Evolutionary conservation across 1,284 basidiomycete genomes (phyloP), one percentile per base, ranked within the genome.

Genomic region (Inonotus hispidus): DNA sequence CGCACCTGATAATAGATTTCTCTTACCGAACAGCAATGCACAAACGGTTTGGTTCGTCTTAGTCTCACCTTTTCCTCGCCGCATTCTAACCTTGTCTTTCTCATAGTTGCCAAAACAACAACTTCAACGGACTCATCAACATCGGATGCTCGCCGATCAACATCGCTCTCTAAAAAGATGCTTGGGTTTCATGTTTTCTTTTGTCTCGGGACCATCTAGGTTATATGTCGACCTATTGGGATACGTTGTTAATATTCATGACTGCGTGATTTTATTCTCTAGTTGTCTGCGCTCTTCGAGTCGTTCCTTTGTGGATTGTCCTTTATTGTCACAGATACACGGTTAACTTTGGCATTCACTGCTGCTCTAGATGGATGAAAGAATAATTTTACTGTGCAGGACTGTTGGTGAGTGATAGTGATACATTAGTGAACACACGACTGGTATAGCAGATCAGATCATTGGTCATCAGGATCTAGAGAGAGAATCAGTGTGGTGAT

Each of bases 91-190:
- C 29, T 19, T 55, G 4, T 19, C 29, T 43, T 16, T 38, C n/a
- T n/a, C n/a, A 14, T 37, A 63, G 65, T 56, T 65, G 65, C 59
- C 57, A 59, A 49, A 64, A 66, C 52, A 64, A 64, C 60, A 43
- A 55, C 13, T 66, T 62, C 62, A 65, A 63, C 46, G 66, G 66
- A 7, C 41, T 66, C 35, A 53, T 66, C 29, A 63, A 63, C 39
- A 64, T 65, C 59, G 66, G 62, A 32, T 66, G 66, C 56, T 47
- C 60, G 25, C 60, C 64, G 23, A 64, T 65, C 37, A 65, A 60
- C 54, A 23, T 64, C 38, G 54, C 6, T 32, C 55, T 61, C 16
- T 61, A 37, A 53, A n/a, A n/a, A n/a, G n/a, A n/a, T n/a, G n/a
- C n/a, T n/a, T n/a, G n/a, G n/a, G n/a, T n/a, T n/a, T n/a, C n/a